Conservation (phyloP, 768 basidiomycete genomes). For the Lepiota venenata region DNA sequence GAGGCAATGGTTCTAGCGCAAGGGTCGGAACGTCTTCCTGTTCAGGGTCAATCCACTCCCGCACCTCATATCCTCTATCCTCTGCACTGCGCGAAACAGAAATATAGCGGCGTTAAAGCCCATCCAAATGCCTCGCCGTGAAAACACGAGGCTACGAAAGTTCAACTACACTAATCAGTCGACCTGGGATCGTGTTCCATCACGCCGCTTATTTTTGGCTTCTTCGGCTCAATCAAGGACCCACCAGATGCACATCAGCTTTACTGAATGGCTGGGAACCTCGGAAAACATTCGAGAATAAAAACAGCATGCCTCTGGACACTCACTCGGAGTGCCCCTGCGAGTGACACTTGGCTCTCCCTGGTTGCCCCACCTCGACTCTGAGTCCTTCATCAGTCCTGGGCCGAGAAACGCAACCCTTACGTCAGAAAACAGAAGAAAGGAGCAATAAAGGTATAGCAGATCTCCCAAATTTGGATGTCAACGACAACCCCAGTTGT, state of each 20-base stretch:
- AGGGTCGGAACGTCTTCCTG: constrained; percentile 11
- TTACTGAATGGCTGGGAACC: neutral
- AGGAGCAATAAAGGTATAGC: no score
- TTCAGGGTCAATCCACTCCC: constrained; percentile 6
- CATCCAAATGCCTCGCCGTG: neutral
- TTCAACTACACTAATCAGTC: constrained; percentile 2
- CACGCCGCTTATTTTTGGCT: constrained; percentile 1
- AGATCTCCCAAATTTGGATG: no score
- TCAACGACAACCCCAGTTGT: no score
- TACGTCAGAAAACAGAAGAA: no score
- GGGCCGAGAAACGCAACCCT: no score
- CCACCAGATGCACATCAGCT: neutral
- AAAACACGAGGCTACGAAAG: constrained; percentile 10
- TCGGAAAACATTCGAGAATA: neutral
- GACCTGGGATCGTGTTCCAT: neutral
- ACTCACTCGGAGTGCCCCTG: no score
- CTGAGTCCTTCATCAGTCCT: no score
- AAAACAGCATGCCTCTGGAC: no score
- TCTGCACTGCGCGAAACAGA: neutral
- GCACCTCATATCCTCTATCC: neutral
- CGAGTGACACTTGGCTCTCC: no score
- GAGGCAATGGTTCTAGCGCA: constrained; percentile 5
- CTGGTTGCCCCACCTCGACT: no score
- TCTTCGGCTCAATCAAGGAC: constrained; percentile 1
- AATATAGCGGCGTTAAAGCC: neutral